Evolutionary conservation across 495 filamentous ascomycete genomes (phyloP).

Genomic region (Lentithecium fluviatile): DNA sequence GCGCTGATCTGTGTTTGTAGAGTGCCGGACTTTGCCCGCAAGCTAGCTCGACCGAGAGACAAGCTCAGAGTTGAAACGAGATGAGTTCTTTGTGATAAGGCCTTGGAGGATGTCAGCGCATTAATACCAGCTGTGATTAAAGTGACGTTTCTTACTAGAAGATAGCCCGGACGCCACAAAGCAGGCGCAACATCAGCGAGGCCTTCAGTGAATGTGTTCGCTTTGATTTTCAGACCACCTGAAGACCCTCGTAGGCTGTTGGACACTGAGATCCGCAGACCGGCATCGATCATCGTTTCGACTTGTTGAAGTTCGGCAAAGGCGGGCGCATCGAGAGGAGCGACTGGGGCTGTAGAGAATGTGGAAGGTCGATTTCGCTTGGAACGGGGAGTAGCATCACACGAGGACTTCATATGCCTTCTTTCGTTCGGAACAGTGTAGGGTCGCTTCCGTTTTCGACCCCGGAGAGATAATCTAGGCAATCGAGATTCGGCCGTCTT

Average conservation of each 20-base stretch:
- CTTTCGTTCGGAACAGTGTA: no score
- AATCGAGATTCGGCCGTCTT: no score
- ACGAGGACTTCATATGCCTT: no score
- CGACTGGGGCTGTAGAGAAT: no score
- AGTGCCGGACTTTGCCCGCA: constrained; percentile 12
- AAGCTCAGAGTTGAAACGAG: constrained; percentile 39
- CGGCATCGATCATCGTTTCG: constrained; percentile 30
- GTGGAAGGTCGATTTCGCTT: no score
- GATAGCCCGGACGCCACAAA: constrained; percentile 38
- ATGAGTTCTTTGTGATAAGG: constrained; percentile 32
- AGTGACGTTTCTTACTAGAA: constrained; percentile 12
- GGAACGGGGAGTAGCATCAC: no score
- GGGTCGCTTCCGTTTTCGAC: no score
- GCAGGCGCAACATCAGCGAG: constrained; percentile 36
- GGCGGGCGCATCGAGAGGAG: neutral
- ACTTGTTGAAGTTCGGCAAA: neutral
- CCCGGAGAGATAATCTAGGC: no score
- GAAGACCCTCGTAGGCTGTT: constrained; percentile 8
- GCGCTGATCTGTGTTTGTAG: constrained; percentile 20
- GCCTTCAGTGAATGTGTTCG: constrained; percentile 14
- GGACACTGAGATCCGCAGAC: constrained; percentile 34
- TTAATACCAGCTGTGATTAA: neutral
- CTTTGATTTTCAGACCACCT: constrained; percentile 29
- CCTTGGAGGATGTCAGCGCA: constrained; percentile 18
- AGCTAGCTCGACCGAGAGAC: constrained; percentile 22